A percentile compares a stretch with the other conserved stretches of the same genome.
Evolutionary conservation across 2,329 filamentous ascomycete genomes (phyloP).

Genomic region (Ophiostoma himal-ulmi): DNA sequence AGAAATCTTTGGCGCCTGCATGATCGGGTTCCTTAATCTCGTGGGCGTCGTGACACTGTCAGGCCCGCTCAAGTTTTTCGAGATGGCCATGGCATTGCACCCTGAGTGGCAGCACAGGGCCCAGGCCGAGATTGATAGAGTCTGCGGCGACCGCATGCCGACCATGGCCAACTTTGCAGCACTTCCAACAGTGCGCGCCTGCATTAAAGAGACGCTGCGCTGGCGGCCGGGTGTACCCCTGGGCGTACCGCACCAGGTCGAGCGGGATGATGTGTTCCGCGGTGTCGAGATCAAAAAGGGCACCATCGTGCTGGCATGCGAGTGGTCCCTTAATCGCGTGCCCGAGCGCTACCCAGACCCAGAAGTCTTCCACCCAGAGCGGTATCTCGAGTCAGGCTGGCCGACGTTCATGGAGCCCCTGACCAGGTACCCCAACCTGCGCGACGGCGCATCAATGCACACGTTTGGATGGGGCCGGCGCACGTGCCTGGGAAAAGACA

Average conservation of each 20-base stretch:
- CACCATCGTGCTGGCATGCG: constrained; percentile 45
- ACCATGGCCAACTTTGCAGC: constrained; percentile 44
- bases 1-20: constrained; percentile 45
- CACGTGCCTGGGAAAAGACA: constrained; percentile 56
- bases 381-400: constrained; percentile 57
- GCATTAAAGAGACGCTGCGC: constrained; percentile 53
- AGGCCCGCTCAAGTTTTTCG: constrained; percentile 46
- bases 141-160: constrained; percentile 50
- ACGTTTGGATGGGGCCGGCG: constrained; percentile 61
- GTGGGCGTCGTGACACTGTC: constrained; percentile 47
- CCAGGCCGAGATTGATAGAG: constrained; percentile 52
- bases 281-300: constrained; percentile 45
- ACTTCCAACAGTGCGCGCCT: constrained; percentile 49
- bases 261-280: constrained; percentile 42
- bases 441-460: constrained; percentile 52
- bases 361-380: constrained; percentile 56
- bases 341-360: constrained; percentile 55
- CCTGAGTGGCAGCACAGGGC: constrained; percentile 48
- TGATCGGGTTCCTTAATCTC: constrained; percentile 48
- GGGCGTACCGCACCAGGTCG: constrained; percentile 46
- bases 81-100: constrained; percentile 48
- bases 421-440: constrained; percentile 57
- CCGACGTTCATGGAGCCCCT: constrained; percentile 61
- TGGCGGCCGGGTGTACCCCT: constrained; percentile 53
- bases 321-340: constrained; percentile 55